phyloP scores from a whole-genome alignment of 805 yeast genomes.

The Metschnikowia bowlesiae region DNA sequence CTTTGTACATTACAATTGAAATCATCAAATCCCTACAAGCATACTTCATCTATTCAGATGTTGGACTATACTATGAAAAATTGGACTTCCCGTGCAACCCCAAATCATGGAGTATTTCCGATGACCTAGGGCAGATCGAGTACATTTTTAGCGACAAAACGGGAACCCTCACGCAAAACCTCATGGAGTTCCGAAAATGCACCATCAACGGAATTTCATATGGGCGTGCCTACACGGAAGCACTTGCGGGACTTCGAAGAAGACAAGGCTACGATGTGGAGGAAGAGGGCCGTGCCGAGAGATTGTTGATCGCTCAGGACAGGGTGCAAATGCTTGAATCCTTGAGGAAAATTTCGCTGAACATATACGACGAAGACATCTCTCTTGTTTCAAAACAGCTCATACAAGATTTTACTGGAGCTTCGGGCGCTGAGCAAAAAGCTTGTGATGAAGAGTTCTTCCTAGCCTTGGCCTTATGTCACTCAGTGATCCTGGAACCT shows the following conservation, averaged over 20 bases:
- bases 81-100: constrained; percentile 77
- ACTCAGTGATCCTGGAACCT: constrained; percentile 68
- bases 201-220: constrained; percentile 63
- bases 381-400: constrained; percentile 68
- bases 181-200: constrained; percentile 79
- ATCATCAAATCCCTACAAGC: constrained; percentile 77
- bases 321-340: constrained; percentile 51
- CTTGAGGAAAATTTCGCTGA: constrained; percentile 15
- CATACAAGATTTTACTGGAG: constrained; percentile 57
- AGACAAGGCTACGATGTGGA: constrained; percentile 60
- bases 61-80: constrained; percentile 61
- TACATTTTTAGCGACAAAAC: constrained; percentile 80
- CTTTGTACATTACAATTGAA: constrained; percentile 73
- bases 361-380: constrained; percentile 50
- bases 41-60: constrained; percentile 66
- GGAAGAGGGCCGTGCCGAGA: constrained; percentile 44
- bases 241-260: constrained; percentile 66
- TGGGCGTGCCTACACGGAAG: constrained; percentile 76
- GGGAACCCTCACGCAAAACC: constrained; percentile 78
- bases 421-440: constrained; percentile 47
- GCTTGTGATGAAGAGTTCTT: constrained; percentile 66
- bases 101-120: constrained; percentile 78
- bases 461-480: constrained; percentile 73
- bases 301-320: constrained; percentile 53
- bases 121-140: constrained; percentile 80